Percentiles rank a stretch among this genome's conserved stretches.
Conservation (phyloP, 2,329 filamentous ascomycete species). For the Monosporascus sp. region DNA sequence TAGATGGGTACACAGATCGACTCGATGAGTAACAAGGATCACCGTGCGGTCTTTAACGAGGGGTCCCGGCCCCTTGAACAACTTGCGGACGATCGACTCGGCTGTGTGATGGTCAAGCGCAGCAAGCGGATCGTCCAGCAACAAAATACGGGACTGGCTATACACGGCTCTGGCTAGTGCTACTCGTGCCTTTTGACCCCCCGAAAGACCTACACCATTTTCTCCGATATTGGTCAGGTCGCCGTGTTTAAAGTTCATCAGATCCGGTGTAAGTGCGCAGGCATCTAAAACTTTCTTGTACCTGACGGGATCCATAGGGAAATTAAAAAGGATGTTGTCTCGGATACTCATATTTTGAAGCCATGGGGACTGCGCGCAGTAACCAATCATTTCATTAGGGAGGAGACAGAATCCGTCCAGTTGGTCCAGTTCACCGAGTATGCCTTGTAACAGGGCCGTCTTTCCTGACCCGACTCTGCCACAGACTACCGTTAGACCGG, state of each 20-base stretch:
- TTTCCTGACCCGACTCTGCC: slow-evolving; percentile 59
- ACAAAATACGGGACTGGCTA: slow-evolving; percentile 48
- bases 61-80: slow-evolving; percentile 53
- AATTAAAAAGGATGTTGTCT: slow-evolving; percentile 61
- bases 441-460: slow-evolving; percentile 52
- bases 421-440: slow-evolving; percentile 63
- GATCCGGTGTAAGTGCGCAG: slow-evolving; percentile 51
- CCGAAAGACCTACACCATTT: slow-evolving; percentile 57
- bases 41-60: slow-evolving; percentile 61
- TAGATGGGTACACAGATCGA: slow-evolving; percentile 70
- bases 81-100: slow-evolving; percentile 55
- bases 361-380: slow-evolving; percentile 59
- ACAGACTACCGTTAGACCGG: slow-evolving; percentile 50
- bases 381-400: slow-evolving; percentile 45
- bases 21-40: slow-evolving; percentile 73
- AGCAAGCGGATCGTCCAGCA: slow-evolving; percentile 60
- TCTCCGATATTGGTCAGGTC: slow-evolving; percentile 57
- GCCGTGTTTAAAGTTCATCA: slow-evolving; percentile 49
- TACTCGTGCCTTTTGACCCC: slow-evolving; percentile 58
- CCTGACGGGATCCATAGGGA: slow-evolving; percentile 44
- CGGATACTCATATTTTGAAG: slow-evolving; percentile 60
- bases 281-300: slow-evolving; percentile 58
- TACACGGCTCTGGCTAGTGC: slow-evolving; percentile 59
- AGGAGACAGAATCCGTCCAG: slow-evolving; percentile 42
- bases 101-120: slow-evolving; percentile 59